Percentiles rank a stretch among this genome's conserved stretches.
These are phyloP conservation scores for Eragrostis curvula DNA, from an alignment of 176 grass and related monocot genomes.

Conservation along the genomic window DNA sequence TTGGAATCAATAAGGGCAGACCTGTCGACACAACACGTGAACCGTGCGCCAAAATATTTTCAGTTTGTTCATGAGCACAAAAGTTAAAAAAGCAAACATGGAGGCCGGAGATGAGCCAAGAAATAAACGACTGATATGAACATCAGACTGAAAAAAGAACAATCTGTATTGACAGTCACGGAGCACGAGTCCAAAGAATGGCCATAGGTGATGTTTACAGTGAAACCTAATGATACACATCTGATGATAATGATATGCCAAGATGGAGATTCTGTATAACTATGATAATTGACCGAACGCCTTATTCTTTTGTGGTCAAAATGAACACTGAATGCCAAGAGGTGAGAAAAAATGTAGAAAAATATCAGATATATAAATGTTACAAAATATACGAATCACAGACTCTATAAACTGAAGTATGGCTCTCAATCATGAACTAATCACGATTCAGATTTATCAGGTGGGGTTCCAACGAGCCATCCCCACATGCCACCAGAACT, in stretches of 20 bases:
- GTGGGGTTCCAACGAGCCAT: conserved; percentile 83
- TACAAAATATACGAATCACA: conserved; percentile 48
- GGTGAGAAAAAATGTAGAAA: background rate
- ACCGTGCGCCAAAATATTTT: background rate
- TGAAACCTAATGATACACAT: conserved; percentile 16
- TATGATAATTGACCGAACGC: background rate
- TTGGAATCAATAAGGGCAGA: background rate
- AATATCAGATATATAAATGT: conserved; percentile 31
- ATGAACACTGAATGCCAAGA: conserved; percentile 35
- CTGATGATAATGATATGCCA: background rate
- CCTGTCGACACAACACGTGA: background rate
- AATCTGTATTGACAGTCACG: conserved; percentile 3
- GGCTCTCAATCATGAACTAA: background rate
- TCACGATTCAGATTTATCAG: conserved; percentile 66
- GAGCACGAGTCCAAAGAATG: conserved; percentile 4
- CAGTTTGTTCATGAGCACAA: background rate
- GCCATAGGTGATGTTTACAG: background rate
- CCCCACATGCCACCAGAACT: conserved; percentile 87
- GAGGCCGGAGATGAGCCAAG: background rate
- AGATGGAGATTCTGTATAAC: background rate
- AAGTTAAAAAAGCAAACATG: background rate
- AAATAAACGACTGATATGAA: background rate
- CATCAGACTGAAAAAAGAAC: background rate
- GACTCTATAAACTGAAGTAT: conserved; percentile 43
- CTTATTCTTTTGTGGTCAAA: conserved; percentile 48